Evolutionary conservation across 2,329 filamentous ascomycete genomes (phyloP).

Genomic region (Onygenales sp.): DNA sequence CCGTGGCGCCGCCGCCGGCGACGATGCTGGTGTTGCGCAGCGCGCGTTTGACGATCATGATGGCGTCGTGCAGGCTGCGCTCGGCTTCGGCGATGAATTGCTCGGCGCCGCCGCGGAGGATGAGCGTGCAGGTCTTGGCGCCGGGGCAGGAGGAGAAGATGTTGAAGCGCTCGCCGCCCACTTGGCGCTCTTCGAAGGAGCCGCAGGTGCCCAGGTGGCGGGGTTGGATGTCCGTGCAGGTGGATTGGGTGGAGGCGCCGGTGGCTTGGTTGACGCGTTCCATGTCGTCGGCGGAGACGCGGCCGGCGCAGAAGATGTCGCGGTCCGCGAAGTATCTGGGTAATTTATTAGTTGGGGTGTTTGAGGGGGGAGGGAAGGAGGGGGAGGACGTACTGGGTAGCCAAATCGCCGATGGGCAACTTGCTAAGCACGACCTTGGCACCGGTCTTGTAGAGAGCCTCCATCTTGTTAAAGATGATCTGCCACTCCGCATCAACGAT

Average conservation of each 20-base stretch:
- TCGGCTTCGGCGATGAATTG: slow-evolving; percentile 99
- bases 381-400: slow-evolving; percentile 59
- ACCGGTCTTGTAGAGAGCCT: slow-evolving; percentile 84
- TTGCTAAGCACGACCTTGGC: slow-evolving; percentile 97
- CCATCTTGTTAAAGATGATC: slow-evolving; percentile 99
- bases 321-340: slow-evolving; percentile 79
- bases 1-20: slow-evolving; percentile 83
- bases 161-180: slow-evolving; percentile 95
- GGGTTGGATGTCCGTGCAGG: slow-evolving; percentile 85
- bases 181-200: slow-evolving; percentile 87
- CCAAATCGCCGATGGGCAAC: slow-evolving; percentile 91
- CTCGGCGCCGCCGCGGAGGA: slow-evolving; percentile 91
- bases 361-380: neutral
- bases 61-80: slow-evolving; percentile 93
- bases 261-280: slow-evolving; percentile 94
- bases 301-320: slow-evolving; percentile 95
- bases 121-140: slow-evolving; percentile 92
- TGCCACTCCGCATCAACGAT: slow-evolving; percentile 99
- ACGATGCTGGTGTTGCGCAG: slow-evolving; percentile 93
- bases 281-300: slow-evolving; percentile 83
- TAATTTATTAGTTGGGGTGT: neutral
- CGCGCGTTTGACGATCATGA: slow-evolving; percentile 99
- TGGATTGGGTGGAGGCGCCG: slow-evolving; percentile 84
- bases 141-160: slow-evolving; percentile 94
- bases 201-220: slow-evolving; percentile 89